Evolutionary conservation across 2,329 filamentous ascomycete species (phyloP).

Genomic region (Aureobasidium subglaciale): DNA sequence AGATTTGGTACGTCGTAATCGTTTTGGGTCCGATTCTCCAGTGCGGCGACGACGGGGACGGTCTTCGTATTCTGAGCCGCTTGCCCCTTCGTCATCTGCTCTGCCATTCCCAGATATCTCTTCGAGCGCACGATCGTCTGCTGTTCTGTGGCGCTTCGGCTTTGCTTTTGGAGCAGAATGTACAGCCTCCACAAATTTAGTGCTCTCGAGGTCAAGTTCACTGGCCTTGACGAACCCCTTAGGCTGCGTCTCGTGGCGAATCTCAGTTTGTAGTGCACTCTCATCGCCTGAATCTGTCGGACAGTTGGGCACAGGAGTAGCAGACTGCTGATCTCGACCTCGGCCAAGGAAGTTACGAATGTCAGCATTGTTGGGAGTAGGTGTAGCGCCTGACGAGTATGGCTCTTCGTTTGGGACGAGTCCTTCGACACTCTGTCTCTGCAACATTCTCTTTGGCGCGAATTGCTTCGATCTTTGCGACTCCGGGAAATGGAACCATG

Average conservation of each 20-base stretch:
- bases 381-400: background rate
- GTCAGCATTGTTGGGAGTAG: constrained; percentile 13
- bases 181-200: constrained; percentile 10
- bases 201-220: constrained; percentile 20
- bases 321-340: background rate
- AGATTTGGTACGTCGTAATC: constrained; percentile 28
- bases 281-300: constrained; percentile 1
- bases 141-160: constrained; percentile 2
- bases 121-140: background rate
- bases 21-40: constrained; percentile 18
- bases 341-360: constrained; percentile 11
- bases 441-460: constrained; percentile 11
- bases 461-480: background rate
- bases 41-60: constrained; percentile 20
- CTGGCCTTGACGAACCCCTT: constrained; percentile 26
- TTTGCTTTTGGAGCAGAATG: constrained; percentile 3
- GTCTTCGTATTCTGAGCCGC: constrained; percentile 6
- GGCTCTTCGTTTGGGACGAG: constrained; percentile 24
- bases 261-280: background rate
- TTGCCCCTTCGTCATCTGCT: background rate
- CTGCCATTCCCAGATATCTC: background rate
- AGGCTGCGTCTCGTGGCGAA: background rate
- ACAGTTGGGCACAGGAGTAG: background rate
- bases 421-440: constrained; percentile 1
- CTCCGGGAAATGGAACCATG: constrained; percentile 22